phyloP scores from a whole-genome alignment of 1,139 yeast genomes.

The Pichia cactophila region DNA sequence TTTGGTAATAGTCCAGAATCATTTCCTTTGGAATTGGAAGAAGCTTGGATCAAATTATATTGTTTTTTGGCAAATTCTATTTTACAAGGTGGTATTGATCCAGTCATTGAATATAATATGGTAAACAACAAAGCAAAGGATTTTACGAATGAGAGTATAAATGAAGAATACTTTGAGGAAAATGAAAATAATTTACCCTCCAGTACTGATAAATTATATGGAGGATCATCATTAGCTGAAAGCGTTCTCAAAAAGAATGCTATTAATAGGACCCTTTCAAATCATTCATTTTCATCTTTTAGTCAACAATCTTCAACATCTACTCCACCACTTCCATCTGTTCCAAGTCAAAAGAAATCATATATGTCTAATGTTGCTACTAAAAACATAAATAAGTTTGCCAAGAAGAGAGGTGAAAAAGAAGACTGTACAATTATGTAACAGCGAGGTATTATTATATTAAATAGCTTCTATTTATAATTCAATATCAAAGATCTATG shows the following conservation, averaged over 20 bases:
- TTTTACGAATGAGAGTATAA: not conserved
- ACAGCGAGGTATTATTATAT: not conserved
- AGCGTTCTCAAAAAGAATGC: conserved; percentile 3
- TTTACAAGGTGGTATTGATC: conserved; percentile 31
- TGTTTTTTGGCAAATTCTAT: conserved; percentile 52
- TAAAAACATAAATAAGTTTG: conserved; percentile 11
- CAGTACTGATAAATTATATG: not conserved
- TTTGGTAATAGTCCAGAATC: conserved; percentile 27
- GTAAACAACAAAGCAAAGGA: conserved; percentile 1
- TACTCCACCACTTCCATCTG: not conserved
- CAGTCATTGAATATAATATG: conserved; percentile 24
- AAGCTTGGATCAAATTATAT: conserved; percentile 67
- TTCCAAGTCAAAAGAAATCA: not conserved
- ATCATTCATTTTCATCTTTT: conserved; percentile 2
- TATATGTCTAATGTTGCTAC: conserved; percentile 10
- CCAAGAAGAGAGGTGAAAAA: conserved; percentile 10
- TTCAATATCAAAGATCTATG: not conserved
- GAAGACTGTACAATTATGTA: conserved; percentile 22
- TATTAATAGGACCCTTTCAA: not conserved
- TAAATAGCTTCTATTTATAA: too few species aligned
- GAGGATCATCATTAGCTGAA: not conserved
- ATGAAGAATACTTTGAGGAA: conserved; percentile 7
- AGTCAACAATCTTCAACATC: not conserved
- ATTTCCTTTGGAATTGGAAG: conserved; percentile 45
- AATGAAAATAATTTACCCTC: conserved; percentile 2